Evolutionary conservation across 805 yeast genomes (phyloP), one percentile per base, ranked within the genome.

Genomic region (Schwanniomyces yamadae): DNA sequence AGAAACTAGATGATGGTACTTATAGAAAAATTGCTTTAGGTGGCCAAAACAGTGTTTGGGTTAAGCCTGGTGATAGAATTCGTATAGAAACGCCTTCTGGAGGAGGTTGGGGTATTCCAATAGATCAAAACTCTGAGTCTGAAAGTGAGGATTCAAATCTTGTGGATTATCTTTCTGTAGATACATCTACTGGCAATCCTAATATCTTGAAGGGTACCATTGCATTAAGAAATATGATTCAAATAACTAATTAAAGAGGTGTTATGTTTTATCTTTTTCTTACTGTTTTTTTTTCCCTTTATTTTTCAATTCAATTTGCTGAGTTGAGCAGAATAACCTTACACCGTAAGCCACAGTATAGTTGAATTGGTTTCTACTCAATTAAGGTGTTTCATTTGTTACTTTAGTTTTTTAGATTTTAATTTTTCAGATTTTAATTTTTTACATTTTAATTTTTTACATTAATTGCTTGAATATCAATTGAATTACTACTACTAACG

Each of bases 151-250:
- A 28, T 12, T 16, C 20, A 15, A 23, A 33, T 2, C 17, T 13
- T 21, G 15, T 23, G 7, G 20, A 23, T 6, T 41, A 48, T 23
- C 59, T 52, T 31, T 54, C 57, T 5, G 50, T 61, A 9, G 37
- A 42, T 15, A 11, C 31, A 7, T 14, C 5, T 18, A 50, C 49
- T 29, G 44, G 46, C 18, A 38, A 43, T 18, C 59, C 59, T 6
- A 45, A 43, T 25, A 44, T 52, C 18, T 48, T 54, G 33, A 62
- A 66, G 1, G 73, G 73, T 1, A 57, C 66, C 11, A 58, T 63
- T 9, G 66, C 61, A 1, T 42, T 55, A 49, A 47, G 69, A 24
- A 49, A 44, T 20, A 48, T 50, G 9, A 55, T 53, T 6, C 71
- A 67, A 45, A 63, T 57, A 28, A 54, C 68, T 11, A 28, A 28